phyloP scores from a whole-genome alignment of 225 moss, liverwort and hornwort genomes.

The Thuidium tamariscinum region DNA sequence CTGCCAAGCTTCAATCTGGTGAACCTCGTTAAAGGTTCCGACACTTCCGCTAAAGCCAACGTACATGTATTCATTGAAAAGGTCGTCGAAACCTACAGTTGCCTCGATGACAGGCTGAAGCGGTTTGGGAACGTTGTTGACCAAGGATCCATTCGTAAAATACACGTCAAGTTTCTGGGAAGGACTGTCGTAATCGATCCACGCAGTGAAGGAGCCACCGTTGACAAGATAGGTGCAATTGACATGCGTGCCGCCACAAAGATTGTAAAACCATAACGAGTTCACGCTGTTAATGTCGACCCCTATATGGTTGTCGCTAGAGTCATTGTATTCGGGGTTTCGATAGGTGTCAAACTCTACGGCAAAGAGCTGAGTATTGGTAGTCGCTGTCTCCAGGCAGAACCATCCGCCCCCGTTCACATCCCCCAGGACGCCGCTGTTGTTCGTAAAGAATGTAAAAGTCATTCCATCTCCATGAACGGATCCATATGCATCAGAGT shows the following conservation, averaged over 20 bases:
- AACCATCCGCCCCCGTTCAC: not conserved
- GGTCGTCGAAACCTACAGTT: not conserved
- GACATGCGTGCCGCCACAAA: not conserved
- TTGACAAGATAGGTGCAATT: not conserved
- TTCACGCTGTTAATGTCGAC: not conserved
- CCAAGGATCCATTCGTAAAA: not conserved
- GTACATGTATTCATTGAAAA: not conserved
- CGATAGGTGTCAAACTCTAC: conserved; percentile 33
- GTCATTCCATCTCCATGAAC: conserved; percentile 17
- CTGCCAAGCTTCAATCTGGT: not conserved
- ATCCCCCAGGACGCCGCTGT: not conserved
- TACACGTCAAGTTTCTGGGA: not conserved
- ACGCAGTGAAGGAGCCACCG: not conserved
- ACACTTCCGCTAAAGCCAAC: not conserved
- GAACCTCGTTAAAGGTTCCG: fast-evolving
- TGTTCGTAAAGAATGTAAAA: conserved; percentile 4
- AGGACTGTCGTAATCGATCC: not conserved
- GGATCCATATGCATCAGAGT: fast-evolving
- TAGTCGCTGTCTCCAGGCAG: not conserved
- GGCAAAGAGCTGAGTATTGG: conserved; percentile 12
- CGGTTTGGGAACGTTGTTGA: not conserved
- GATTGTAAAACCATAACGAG: not conserved
- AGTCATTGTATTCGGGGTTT: not conserved
- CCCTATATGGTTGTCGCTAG: conserved; percentile 5
- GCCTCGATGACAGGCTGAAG: not conserved